Evolutionary conservation across 2,329 filamentous ascomycete genomes (phyloP).

Genomic region (Xylaria sp.): DNA sequence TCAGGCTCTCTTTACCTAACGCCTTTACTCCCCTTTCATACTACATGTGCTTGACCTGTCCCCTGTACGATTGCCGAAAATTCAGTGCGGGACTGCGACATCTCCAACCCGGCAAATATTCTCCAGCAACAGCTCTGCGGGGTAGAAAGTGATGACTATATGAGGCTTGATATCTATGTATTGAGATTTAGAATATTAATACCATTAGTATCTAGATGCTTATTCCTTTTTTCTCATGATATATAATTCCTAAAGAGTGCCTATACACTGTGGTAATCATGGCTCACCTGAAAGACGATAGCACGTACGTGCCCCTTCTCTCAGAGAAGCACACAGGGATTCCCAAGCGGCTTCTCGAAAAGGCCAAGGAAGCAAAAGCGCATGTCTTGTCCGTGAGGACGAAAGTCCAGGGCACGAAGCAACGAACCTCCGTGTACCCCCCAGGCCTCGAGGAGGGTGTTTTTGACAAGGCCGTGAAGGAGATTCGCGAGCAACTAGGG

Average conservation of each 20-base stretch:
- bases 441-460: conserved; percentile 51
- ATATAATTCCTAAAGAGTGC: neutral
- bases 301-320: conserved; percentile 50
- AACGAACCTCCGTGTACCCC: conserved; percentile 52
- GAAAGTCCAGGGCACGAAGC: conserved; percentile 47
- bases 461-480: conserved; percentile 52
- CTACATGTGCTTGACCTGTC: neutral
- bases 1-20: neutral
- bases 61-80: conserved; percentile 22
- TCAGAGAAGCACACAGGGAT: conserved; percentile 55
- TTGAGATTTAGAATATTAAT: too few species aligned
- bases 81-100: conserved; percentile 25
- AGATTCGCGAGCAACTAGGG: conserved; percentile 52
- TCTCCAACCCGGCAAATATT: conserved; percentile 32
- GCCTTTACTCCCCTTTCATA: neutral
- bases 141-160: conserved; percentile 19
- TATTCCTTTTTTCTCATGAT: neutral
- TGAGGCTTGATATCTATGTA: neutral
- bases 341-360: conserved; percentile 52
- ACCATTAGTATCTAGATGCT: too few species aligned
- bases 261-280: conserved; percentile 9
- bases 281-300: conserved; percentile 41
- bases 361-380: conserved; percentile 51
- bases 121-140: conserved; percentile 19
- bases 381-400: conserved; percentile 51